These are phyloP conservation scores for Pyrrhoderma noxium DNA, from an alignment of 1,284 basidiomycete species.

Conservation along the genomic window DNA sequence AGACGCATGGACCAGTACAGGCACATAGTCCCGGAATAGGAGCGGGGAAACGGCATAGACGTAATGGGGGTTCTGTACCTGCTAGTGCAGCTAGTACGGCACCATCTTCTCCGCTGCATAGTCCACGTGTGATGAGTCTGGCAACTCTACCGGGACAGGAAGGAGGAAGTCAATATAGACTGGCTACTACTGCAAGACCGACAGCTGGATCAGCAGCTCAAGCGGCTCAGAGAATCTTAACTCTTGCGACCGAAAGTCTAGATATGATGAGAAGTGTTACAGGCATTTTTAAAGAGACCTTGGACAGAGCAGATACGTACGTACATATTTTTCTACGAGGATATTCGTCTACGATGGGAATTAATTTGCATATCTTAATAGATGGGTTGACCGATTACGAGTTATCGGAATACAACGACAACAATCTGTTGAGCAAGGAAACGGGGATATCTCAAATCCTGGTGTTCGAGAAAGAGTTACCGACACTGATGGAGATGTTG, in stretches of 20 bases:
- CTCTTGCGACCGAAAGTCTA: constrained; percentile 82
- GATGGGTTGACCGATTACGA: constrained; percentile 75
- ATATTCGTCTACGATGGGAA: background rate
- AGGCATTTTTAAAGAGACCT: constrained; percentile 77
- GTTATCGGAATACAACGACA: constrained; percentile 67
- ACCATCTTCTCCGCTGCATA: constrained; percentile 14
- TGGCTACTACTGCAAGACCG: constrained; percentile 27
- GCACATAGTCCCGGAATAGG: constrained; percentile 10
- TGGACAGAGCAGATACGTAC: constrained; percentile 83
- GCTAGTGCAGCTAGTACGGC: constrained; percentile 17
- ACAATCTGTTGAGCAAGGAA: constrained; percentile 16
- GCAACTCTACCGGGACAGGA: constrained; percentile 4
- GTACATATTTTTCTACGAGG: constrained; percentile 29
- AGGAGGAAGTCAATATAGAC: constrained; percentile 6
- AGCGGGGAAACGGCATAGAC: constrained; percentile 14
- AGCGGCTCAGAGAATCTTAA: constrained; percentile 76
- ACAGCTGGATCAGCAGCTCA: constrained; percentile 52
- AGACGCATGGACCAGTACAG: constrained; percentile 11
- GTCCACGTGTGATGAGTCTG: background rate
- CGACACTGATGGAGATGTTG: background rate
- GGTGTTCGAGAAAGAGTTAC: background rate
- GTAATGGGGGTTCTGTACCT: constrained; percentile 4
- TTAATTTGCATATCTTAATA: too few relatives aligned
- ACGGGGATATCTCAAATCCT: background rate
- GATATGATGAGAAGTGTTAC: constrained; percentile 89